Base-by-base conservation (phyloP, 768 basidiomycete species). In the Phaeotremella skinneri region DNA sequence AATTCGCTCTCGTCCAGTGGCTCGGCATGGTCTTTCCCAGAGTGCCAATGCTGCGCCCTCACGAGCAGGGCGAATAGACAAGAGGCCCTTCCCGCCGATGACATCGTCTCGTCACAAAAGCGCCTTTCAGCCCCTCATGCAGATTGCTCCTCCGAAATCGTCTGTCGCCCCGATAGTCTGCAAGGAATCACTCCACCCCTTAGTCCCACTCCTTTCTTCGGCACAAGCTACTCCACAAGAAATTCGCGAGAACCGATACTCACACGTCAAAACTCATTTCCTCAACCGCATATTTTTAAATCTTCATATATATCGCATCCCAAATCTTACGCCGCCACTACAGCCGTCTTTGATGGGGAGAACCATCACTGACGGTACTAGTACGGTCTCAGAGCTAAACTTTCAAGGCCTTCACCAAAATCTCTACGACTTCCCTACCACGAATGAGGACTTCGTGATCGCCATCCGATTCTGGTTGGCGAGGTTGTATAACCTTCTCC, bases 381-480 rank as follows among this genome's bases (percentile, higher is more conserved):
- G n/a, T 26, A 17, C 51, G 25, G 31, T 29, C 26, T 23, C 37
- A 23, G 32, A 25, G 11, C 56, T 67, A n/a, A 41, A 45, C n/a
- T 63, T 67, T 47, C 52, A 47, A 27, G 61, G 65, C 26, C 14
- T 68, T 13, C 50, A 53, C 41, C 48, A 42, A 17, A 47, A 45
- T 23, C 23, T 68, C 3, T 64, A 62, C 50, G 16, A 37, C 4
- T 20, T 20, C 6, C 20, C 2, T 25, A 26, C 27, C 7, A 14
- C 17, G 14, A 21, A 27, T 3, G 54, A 59, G 13, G 53, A 25
- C 2, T 66, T 68, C 49, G 6, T 34, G 5, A 52, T 63, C 1
- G 59, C 59, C 16, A 14, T 69, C 9, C 58, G 68, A 4, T 72
- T 69, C 55, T 72, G 61, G 55, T 43, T 67, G 23, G 23, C 54